These are phyloP conservation scores for Sphaerostilbella broomeana DNA, from an alignment of 2,329 filamentous ascomycete species.

Conservation along the genomic window DNA sequence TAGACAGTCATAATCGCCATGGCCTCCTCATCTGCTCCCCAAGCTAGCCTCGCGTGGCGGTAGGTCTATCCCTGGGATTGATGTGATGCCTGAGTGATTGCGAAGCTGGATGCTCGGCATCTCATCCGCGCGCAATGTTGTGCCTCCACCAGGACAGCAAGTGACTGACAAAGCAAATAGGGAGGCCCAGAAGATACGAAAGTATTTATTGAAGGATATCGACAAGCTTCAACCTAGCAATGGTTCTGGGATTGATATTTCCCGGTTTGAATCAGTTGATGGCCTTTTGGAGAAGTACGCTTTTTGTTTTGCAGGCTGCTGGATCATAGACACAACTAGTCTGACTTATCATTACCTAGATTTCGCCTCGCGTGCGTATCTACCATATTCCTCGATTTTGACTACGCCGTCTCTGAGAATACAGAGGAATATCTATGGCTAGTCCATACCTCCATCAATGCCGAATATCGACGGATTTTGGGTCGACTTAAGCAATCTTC, in stretches of 20 bases:
- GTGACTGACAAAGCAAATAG: constrained; percentile 23
- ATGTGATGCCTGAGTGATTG: not conserved
- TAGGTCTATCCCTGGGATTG: constrained; percentile 22
- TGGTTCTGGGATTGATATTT: constrained; percentile 31
- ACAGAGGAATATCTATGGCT: constrained; percentile 72
- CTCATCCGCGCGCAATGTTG: not conserved
- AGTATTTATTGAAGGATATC: constrained; percentile 36
- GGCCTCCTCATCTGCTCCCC: constrained; percentile 16
- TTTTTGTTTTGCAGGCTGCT: not conserved
- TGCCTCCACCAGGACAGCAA: not conserved
- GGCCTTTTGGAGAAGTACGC: constrained; percentile 35
- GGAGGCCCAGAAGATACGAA: constrained; percentile 37
- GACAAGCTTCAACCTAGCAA: constrained; percentile 34
- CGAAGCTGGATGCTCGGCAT: not conserved
- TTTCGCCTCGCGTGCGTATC: constrained; percentile 67
- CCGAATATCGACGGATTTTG: constrained; percentile 66
- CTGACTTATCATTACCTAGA: constrained; percentile 32
- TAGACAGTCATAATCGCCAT: constrained; percentile 9
- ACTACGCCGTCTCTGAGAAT: constrained; percentile 54
- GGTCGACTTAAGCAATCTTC: constrained; percentile 46
- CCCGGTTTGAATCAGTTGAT: constrained; percentile 39
- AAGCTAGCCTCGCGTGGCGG: constrained; percentile 35
- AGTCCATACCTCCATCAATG: constrained; percentile 70
- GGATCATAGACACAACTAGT: not conserved
- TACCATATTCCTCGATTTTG: constrained; percentile 66